phyloP scores from a whole-genome alignment of 73 alveolate species.

The Tetrahymena elliotti region DNA sequence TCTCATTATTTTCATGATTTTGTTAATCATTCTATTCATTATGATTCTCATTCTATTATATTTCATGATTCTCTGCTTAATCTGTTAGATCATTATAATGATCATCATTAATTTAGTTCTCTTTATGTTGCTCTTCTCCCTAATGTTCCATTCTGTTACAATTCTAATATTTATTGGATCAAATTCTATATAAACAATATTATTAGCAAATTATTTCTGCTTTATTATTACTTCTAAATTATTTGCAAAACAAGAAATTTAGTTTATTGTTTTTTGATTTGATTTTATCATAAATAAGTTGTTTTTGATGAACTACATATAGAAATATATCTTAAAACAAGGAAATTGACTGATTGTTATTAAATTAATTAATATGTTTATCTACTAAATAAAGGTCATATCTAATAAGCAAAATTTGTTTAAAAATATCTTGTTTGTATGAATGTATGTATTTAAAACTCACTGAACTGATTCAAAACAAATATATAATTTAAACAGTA shows the following conservation, averaged over 20 bases:
- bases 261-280: neutral
- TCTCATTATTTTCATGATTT: neutral
- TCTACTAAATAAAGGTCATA: neutral
- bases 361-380: no score
- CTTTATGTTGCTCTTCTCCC: neutral
- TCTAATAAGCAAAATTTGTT: neutral
- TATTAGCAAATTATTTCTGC: neutral
- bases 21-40: neutral
- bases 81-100: neutral
- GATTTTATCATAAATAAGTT: neutral
- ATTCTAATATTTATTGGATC: neutral
- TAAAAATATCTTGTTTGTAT: neutral
- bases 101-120: neutral
- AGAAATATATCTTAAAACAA: neutral
- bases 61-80: neutral
- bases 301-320: no score
- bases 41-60: no score
- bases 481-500: no score
- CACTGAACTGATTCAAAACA: no score
- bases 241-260: no score
- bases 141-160: neutral
- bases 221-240: neutral
- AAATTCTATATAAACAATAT: no score
- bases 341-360: neutral
- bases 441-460: no score